These are phyloP conservation scores for Backusella tarrabulga DNA, from an alignment of 192 early-diverging fungal genomes.

Conservation along the genomic window DNA sequence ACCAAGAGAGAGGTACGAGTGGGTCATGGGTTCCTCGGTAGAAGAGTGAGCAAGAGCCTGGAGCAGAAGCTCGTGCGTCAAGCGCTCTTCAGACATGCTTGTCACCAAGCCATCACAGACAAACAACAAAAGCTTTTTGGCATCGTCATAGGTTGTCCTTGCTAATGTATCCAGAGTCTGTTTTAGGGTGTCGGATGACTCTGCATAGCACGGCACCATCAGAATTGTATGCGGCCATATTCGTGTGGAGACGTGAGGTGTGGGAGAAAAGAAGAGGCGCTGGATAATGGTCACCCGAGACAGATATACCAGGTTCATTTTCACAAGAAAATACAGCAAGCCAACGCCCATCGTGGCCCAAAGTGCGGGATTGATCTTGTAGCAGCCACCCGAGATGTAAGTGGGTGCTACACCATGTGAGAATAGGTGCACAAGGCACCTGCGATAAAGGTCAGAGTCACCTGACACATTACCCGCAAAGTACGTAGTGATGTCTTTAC, in stretches of 20 bases:
- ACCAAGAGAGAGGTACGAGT: slow-evolving; percentile 53
- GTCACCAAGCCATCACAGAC: slow-evolving; percentile 69
- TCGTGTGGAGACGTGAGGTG: slow-evolving; percentile 1
- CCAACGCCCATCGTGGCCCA: slow-evolving; percentile 39
- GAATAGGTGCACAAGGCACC: slow-evolving; percentile 30
- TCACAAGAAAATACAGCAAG: slow-evolving; percentile 33
- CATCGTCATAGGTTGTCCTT: slow-evolving; percentile 61
- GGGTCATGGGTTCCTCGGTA: slow-evolving; percentile 43
- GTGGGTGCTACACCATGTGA: slow-evolving; percentile 25
- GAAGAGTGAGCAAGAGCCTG: slow-evolving; percentile 67
- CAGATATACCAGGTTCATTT: slow-evolving; percentile 37
- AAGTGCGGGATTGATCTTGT: slow-evolving; percentile 32
- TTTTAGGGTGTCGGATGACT: slow-evolving; percentile 57
- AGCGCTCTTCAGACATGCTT: slow-evolving; percentile 52
- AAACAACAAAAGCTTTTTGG: slow-evolving; percentile 65
- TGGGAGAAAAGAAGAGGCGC: slow-evolving; percentile 19
- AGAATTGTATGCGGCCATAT: slow-evolving; percentile 42
- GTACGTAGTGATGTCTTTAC: slow-evolving; percentile 32
- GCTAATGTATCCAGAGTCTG: slow-evolving; percentile 68
- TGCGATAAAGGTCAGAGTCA: slow-evolving; percentile 15
- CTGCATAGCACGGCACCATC: slow-evolving; percentile 70
- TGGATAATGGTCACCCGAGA: slow-evolving; percentile 31
- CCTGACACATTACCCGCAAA: slow-evolving; percentile 27
- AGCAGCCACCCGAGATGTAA: slow-evolving; percentile 19
- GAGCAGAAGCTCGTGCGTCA: slow-evolving; percentile 61